phyloP scores from a whole-genome alignment of 176 grass and related monocot species.

The Ampelocalamus luodianensis region DNA sequence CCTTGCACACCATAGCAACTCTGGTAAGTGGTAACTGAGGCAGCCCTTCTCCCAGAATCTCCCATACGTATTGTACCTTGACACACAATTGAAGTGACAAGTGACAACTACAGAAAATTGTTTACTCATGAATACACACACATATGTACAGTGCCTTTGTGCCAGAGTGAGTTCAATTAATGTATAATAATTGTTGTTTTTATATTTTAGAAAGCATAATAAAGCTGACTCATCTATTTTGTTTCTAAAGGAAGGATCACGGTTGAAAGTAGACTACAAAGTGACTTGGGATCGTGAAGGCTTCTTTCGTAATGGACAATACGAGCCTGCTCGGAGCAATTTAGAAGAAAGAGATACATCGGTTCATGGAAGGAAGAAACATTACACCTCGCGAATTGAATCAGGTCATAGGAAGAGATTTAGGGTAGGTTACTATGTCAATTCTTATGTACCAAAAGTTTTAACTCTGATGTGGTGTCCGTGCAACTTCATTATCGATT shows the following conservation, averaged over 20 bases:
- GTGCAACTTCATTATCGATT: not conserved
- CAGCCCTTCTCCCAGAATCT: too few relatives aligned
- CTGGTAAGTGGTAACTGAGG: too few relatives aligned
- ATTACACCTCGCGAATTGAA: constrained; percentile 49
- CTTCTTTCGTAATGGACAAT: constrained; percentile 64
- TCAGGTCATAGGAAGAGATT: constrained; percentile 85
- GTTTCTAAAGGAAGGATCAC: constrained; percentile 78
- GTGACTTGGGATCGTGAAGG: constrained; percentile 77
- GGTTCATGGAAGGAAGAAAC: constrained; percentile 49
- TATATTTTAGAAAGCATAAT: too few relatives aligned
- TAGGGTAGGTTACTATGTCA: constrained; percentile 60
- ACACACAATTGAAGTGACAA: not conserved
- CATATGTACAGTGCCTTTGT: too few relatives aligned
- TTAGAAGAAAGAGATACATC: constrained; percentile 50
- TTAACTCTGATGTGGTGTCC: constrained; percentile 20
- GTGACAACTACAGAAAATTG: not conserved
- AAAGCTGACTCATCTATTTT: constrained; percentile 35
- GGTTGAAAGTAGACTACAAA: constrained; percentile 92
- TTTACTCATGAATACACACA: not conserved
- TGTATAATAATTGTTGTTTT: constrained; percentile 1
- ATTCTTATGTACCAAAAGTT: not conserved
- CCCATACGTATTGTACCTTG: too few relatives aligned
- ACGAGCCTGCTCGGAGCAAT: constrained; percentile 44
- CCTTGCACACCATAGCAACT: too few relatives aligned
- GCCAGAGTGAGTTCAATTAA: too few relatives aligned